Evolutionary conservation across 2,329 filamentous ascomycete genomes (phyloP), one percentile per base, ranked within the genome.

Genomic region (Blumeriella jaapii): DNA sequence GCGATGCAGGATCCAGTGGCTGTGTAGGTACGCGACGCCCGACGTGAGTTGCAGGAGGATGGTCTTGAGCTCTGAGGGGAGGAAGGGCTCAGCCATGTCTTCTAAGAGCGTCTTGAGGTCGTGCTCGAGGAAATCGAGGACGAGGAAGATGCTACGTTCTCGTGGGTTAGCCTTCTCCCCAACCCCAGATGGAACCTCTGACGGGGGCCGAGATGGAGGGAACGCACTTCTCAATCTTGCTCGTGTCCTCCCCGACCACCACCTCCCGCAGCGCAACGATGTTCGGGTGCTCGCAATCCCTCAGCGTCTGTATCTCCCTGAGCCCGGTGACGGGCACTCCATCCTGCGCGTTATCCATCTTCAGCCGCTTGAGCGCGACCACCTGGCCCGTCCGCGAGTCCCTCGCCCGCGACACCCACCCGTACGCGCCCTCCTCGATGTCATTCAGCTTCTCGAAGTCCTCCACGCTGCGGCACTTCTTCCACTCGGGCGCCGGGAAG

Each of bases 101-200:
- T 93, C 83, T 45, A 94, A 81, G 38, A 98, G 71, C 36, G 81
- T 83, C 60, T 93, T 93, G 38, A 98, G 75, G 55, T 98, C 91
- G 66, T 98, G 91, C 64, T 96, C 89, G 52, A 95, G 68, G 60
- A 96, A 98, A 55, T 95, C 87, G 69, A 98, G 89, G 44, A 96
- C 91, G 38, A 98, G 74, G 58, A 85, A 93, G 47, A 95, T 80
- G 62, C 79, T 85, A 58, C 58, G 50, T 44, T 11, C 7, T 15
- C 17, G 32, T 39, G 31, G 41, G 31, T 23, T 15, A n/a, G n/a
- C n/a, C n/a, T n/a, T n/a, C n/a, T n/a, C n/a, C n/a, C n/a, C n/a
- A n/a, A n/a, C n/a, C n/a, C n/a, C n/a, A n/a, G n/a, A n/a, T n/a
- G n/a, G n/a, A n/a, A n/a, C n/a, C n/a, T n/a, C n/a, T n/a, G 22